A percentile compares a stretch with the other conserved stretches of the same genome.
Conservation (phyloP, 306 rosid species). For the Casuarina cunninghamiana region DNA sequence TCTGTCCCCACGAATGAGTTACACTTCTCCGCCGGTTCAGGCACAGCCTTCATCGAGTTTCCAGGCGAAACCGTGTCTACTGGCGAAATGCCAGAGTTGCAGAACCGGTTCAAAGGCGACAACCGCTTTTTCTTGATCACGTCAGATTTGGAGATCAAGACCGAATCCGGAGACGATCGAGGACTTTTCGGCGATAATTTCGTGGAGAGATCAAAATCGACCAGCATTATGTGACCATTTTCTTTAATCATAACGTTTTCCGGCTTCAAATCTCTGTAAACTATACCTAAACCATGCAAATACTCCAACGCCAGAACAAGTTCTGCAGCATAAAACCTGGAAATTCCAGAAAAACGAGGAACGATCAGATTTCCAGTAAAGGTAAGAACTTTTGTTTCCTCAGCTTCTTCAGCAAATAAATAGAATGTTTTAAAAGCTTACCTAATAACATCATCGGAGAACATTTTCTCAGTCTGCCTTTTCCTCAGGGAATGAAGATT, state of each 20-base stretch:
- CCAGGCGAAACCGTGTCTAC: slow-evolving; percentile 17
- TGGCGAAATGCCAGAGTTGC: slow-evolving; percentile 34
- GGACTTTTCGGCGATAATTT: slow-evolving; percentile 47
- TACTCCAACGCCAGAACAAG: slow-evolving; percentile 76
- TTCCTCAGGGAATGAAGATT: slow-evolving; percentile 60
- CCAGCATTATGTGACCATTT: slow-evolving; percentile 86
- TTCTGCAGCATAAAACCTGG: slow-evolving; percentile 89
- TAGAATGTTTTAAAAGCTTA: background rate
- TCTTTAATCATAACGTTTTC: slow-evolving; percentile 86
- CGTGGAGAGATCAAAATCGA: slow-evolving; percentile 88
- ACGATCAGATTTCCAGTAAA: background rate
- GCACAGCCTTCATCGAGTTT: slow-evolving; percentile 14
- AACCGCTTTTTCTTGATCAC: slow-evolving; percentile 24
- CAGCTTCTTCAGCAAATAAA: background rate
- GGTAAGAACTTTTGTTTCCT: background rate
- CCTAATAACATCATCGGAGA: slow-evolving; percentile 78
- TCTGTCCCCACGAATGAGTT: slow-evolving; percentile 96
- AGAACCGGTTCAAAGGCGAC: slow-evolving; percentile 34
- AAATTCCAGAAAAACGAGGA: background rate
- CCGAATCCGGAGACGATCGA: slow-evolving; percentile 28
- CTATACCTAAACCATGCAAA: slow-evolving; percentile 70
- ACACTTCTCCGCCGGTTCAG: slow-evolving; percentile 61
- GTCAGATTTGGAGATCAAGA: slow-evolving; percentile 28
- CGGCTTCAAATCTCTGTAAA: slow-evolving; percentile 89
- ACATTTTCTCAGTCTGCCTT: slow-evolving; percentile 65